Base-by-base conservation (phyloP, 2,329 filamentous ascomycete genomes). In the Curvularia lunata region DNA sequence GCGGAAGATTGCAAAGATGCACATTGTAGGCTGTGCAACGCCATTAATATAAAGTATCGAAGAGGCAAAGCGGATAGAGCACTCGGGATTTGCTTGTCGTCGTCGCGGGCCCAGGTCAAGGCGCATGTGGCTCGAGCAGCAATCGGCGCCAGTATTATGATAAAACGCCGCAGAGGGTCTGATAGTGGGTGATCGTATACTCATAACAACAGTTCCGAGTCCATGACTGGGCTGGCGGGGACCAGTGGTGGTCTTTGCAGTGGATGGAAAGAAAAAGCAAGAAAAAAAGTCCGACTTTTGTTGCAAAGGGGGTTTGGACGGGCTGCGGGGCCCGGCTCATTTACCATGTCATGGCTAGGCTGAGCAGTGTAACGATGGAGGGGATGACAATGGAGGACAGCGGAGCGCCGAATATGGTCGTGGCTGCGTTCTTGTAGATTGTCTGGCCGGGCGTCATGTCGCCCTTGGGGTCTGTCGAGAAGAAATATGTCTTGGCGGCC, bases 401-500 rank as follows among this genome's bases (percentile, higher is more conserved):
- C 3, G 60, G 56, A 9, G 62, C 58, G 38, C 57, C 54, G 47
- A 70, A 65, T 6, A 56, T 40, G n/a, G 51, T 66, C 3, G 64
- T 59, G 8, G 67, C 72, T 34, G 48, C 58, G 40, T 56, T 47
- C 1, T 12, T 61, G 41, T 65, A 76, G 0, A 64, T 61, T 16
- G 59, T 67, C 55, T 77, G 75, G 7, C 70, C 74, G 0, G 71
- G 70, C 2, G 71, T 68, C 56, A 73, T 68, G 37, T 64, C 59
- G 3, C 50, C 49, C 27, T 69, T 52, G 30, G 69, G 37, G 10
- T 58, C 55, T 32, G 46, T 65, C 2, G 70, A 66, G 62, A 77
- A 77, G 63, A 77, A 77, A 61, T 75, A 77, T 8, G 75, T 77
- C 43, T 71, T 69, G 16, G 70, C 69, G 27, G 62, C 69, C 18